phyloP scores from a whole-genome alignment of 1,284 basidiomycete genomes.

The Tylopilus sp. region DNA sequence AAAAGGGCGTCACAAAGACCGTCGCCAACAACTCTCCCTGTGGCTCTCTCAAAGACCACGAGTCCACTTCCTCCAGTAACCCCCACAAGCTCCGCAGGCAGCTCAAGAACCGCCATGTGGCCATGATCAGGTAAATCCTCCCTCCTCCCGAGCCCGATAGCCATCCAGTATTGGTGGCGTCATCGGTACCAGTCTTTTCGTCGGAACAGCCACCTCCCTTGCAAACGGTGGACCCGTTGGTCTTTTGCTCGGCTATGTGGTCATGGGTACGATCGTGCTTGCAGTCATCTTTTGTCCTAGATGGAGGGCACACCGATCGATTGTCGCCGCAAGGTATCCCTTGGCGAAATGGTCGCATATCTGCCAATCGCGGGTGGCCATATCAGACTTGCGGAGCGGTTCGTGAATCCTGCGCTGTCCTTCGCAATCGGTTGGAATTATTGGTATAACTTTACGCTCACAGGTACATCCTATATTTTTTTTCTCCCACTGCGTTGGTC shows the following conservation, averaged over 20 bases:
- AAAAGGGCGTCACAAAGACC: slow-evolving; percentile 17
- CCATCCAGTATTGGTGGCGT: slow-evolving; percentile 59
- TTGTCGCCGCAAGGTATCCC: slow-evolving; percentile 28
- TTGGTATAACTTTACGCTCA: slow-evolving; percentile 58
- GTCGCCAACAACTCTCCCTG: slow-evolving; percentile 8
- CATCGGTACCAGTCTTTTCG: slow-evolving; percentile 69
- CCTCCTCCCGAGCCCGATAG: neutral
- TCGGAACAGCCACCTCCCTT: slow-evolving; percentile 60
- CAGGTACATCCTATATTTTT: slow-evolving; percentile 36
- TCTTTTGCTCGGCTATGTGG: slow-evolving; percentile 59
- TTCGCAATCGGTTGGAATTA: slow-evolving; percentile 75
- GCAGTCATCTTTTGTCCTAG: slow-evolving; percentile 39
- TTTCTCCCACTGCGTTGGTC: neutral
- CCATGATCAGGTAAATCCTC: slow-evolving; percentile 58
- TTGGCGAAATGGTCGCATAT: slow-evolving; percentile 45
- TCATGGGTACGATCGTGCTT: slow-evolving; percentile 64
- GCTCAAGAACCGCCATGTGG: slow-evolving; percentile 64
- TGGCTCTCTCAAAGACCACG: slow-evolving; percentile 22
- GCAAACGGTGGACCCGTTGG: slow-evolving; percentile 57
- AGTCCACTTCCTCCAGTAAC: slow-evolving; percentile 6
- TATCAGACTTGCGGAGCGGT: slow-evolving; percentile 65
- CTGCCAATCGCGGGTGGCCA: slow-evolving; percentile 55
- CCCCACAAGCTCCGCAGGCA: slow-evolving; percentile 45
- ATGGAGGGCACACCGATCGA: neutral
- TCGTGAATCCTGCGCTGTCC: slow-evolving; percentile 65